Evolutionary conservation across 1,284 basidiomycete species (phyloP), one percentile per base, ranked within the genome.

Genomic region (Fomitopsis palustris): DNA sequence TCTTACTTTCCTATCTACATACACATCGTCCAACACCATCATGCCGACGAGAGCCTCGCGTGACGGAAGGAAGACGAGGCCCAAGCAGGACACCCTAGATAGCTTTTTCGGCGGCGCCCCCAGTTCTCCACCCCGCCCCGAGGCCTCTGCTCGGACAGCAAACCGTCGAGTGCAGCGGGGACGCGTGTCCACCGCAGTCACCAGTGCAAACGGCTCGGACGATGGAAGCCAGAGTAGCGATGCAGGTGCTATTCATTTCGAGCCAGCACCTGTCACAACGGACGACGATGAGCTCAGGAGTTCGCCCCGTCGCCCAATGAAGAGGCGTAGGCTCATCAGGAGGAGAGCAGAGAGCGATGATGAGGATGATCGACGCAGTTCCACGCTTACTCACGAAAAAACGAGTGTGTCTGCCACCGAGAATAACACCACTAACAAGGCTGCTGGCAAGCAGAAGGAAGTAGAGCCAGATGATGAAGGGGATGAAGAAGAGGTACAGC

Each of bases 171-270:
- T 25, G n/a, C 25, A 25, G 12, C 10, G 16, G 5, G 25, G 23
- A 47, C 45, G 25, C 16, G 23, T 9, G n/a, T n/a, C n/a, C n/a
- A n/a, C 9, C 25, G 8, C 9, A 23, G 21, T 25, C 17, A 8
- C 8, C 5, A 17, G 6, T 12, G 12, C 23, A 10, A 14, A 12
- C 3, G 23, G 42, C 21, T 43, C 19, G 45, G 67, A 55, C 5
- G 64, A 67, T 8, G 67, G 64, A 16, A 66, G 73, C 37, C 70
- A 75, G 37, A 80, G 77, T 58, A 74, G 70, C 54, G 81, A 81
- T 61, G 78, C 84, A 47, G 77, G 73, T 27, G 78, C 74, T 31
- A 84, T 86, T 54, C 77, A 67, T 54, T 80, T 87, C 59, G 79
- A 79, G 61, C 71, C 14, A 5, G 57, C 69, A 38, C 66, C 61